Conservation (phyloP, 306 rosid species). For the Pyrus betulifolia region DNA sequence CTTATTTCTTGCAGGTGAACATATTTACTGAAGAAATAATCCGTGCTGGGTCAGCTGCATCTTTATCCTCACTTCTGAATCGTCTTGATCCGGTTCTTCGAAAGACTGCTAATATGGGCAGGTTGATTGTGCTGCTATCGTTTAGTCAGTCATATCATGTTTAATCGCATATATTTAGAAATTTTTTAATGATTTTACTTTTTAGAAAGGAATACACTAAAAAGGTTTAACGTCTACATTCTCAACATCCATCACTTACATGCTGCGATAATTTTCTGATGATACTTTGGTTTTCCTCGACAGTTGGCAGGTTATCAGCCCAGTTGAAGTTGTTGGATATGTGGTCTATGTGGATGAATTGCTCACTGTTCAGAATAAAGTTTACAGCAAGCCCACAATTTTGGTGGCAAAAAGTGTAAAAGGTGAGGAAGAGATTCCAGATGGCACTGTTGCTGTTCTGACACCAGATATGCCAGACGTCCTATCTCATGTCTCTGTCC, state of each 20-base stretch:
- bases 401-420: constrained; percentile 78
- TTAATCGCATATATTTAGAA: constrained; percentile 2
- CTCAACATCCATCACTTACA: not conserved
- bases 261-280: constrained; percentile 22
- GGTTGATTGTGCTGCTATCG: constrained; percentile 36
- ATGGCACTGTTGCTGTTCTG: constrained; percentile 93
- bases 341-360: constrained; percentile 85
- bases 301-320: constrained; percentile 99
- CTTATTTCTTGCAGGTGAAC: constrained; percentile 57
- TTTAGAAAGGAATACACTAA: too few relatives aligned
- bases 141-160: constrained; percentile 12
- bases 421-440: constrained; percentile 99
- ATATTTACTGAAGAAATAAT: constrained; percentile 97
- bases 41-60: constrained; percentile 97
- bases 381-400: constrained; percentile 75
- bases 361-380: constrained; percentile 83
- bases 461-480: constrained; percentile 99
- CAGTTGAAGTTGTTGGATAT: constrained; percentile 78
- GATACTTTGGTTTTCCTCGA: constrained; percentile 27
- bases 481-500: constrained; percentile 96
- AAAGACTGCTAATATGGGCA: constrained; percentile 87
- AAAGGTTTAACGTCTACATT: not conserved
- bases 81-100: constrained; percentile 91
- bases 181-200: too few relatives aligned
- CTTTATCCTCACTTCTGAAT: constrained; percentile 82